Evolutionary conservation across 1,284 basidiomycete species (phyloP).

Genomic region (Grifola frondosa): DNA sequence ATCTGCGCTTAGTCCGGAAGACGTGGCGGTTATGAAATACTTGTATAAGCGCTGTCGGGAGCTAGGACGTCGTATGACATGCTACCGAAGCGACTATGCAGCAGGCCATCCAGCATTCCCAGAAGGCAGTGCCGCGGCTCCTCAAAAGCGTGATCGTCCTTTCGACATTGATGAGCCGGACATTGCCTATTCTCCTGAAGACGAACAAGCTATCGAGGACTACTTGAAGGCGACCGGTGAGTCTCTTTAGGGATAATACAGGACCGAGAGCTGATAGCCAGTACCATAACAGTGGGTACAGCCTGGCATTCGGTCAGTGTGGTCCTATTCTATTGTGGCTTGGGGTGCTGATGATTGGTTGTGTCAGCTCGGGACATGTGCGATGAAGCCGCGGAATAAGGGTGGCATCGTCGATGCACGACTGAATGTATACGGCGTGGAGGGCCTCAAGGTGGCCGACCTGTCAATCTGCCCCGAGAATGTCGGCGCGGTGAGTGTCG

Average conservation of each 20-base stretch:
- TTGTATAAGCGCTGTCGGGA: slow-evolving; percentile 37
- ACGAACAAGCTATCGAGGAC: slow-evolving; percentile 64
- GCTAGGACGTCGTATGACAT: slow-evolving; percentile 34
- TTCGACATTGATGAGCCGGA: slow-evolving; percentile 30
- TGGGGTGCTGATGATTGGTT: background rate
- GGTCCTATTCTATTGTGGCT: background rate
- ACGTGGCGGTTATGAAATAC: slow-evolving; percentile 42
- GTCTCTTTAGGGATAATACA: background rate
- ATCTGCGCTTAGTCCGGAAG: slow-evolving; percentile 17
- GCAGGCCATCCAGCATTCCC: slow-evolving; percentile 32
- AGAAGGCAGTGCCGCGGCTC: slow-evolving; percentile 13
- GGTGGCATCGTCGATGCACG: slow-evolving; percentile 62
- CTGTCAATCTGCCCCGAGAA: slow-evolving; percentile 38
- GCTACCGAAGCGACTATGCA: slow-evolving; percentile 35
- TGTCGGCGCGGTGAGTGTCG: slow-evolving; percentile 12
- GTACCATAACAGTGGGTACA: too few relatives aligned
- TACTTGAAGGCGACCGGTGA: slow-evolving; percentile 45
- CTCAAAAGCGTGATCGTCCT: slow-evolving; percentile 9
- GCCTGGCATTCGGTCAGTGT: slow-evolving; percentile 28
- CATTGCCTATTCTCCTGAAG: slow-evolving; percentile 58
- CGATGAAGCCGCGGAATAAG: slow-evolving; percentile 58
- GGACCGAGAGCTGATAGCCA: background rate
- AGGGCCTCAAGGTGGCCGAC: slow-evolving; percentile 59
- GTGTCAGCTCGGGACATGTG: slow-evolving; percentile 60
- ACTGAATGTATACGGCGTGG: slow-evolving; percentile 63